Conservation (phyloP, 345 rosid genomes). For the Salix arbutifolia region DNA sequence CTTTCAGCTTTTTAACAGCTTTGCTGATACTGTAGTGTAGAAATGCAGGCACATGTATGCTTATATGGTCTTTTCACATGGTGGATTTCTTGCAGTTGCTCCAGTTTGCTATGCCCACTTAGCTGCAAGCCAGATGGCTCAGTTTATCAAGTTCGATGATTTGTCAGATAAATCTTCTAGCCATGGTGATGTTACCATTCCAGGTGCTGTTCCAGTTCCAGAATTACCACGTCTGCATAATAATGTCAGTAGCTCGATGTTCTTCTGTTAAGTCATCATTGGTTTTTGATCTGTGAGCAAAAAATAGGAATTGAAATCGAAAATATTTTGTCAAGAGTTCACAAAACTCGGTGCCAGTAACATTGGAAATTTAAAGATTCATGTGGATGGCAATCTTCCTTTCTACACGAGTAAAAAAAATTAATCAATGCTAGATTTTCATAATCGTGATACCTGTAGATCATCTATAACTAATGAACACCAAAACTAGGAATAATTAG, state of each 20-base stretch:
- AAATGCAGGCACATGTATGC: background rate
- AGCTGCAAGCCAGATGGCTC: conserved; percentile 50
- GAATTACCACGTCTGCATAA: conserved; percentile 53
- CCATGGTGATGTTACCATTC: conserved; percentile 44
- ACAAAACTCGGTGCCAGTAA: no score
- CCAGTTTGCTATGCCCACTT: conserved; percentile 60
- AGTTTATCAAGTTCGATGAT: conserved; percentile 56
- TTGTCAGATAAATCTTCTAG: conserved; percentile 53
- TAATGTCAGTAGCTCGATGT: conserved; percentile 60
- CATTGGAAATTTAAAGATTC: no score
- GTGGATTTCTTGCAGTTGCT: conserved; percentile 41
- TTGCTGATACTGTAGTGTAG: background rate
- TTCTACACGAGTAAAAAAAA: no score
- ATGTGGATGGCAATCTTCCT: no score
- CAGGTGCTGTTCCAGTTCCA: conserved; percentile 44
- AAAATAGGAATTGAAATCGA: no score
- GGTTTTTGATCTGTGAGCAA: no score
- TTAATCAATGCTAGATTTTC: no score
- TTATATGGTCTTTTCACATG: background rate
- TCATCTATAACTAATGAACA: no score
- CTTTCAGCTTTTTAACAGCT: no score
- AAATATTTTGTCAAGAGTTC: no score
- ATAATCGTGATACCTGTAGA: no score
- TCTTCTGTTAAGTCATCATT: conserved; percentile 43
- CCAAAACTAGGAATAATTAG: no score